phyloP scores from a whole-genome alignment of 2,329 filamentous ascomycete genomes.

The Penicillium palitans region DNA sequence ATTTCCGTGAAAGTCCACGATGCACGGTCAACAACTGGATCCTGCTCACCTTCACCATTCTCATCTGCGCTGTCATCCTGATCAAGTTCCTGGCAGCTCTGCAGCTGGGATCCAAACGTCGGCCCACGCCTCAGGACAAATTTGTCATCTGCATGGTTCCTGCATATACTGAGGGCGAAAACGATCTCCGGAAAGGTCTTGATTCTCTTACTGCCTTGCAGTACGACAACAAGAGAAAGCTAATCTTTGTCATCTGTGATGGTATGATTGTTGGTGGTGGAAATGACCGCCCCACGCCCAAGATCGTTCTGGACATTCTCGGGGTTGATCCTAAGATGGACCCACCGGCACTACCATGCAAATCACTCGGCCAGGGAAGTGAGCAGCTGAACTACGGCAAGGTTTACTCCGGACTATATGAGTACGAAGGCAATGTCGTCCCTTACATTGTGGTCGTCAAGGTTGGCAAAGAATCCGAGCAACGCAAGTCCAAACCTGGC shows the following conservation, averaged over 20 bases:
- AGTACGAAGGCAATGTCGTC: conserved; percentile 95
- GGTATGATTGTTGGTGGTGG: conserved; percentile 99
- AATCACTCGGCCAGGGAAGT: conserved; percentile 82
- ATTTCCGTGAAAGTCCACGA: conserved; percentile 74
- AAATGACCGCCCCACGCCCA: conserved; percentile 91
- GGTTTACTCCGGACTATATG: conserved; percentile 96
- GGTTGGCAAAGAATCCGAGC: conserved; percentile 94
- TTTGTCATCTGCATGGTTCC: conserved; percentile 99
- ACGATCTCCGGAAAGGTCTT: conserved; percentile 85
- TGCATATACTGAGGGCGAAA: conserved; percentile 96
- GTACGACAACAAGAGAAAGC: conserved; percentile 97
- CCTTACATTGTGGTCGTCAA: conserved; percentile 96
- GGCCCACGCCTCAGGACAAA: conserved; percentile 90
- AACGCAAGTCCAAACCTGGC: conserved; percentile 84
- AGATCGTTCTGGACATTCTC: conserved; percentile 94
- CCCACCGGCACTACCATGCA: conserved; percentile 89
- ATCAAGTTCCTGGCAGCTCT: conserved; percentile 91
- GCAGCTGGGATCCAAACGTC: conserved; percentile 87
- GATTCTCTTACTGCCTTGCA: conserved; percentile 92
- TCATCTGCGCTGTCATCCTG: conserved; percentile 76
- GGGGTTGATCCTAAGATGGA: conserved; percentile 97
- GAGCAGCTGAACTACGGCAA: conserved; percentile 98
- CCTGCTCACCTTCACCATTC: conserved; percentile 79
- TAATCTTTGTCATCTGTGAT: conserved; percentile 88
- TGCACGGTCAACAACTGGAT: conserved; percentile 93